These are phyloP conservation scores for Murraya koenigii DNA, from an alignment of 345 rosid genomes.

Conservation along the genomic window DNA sequence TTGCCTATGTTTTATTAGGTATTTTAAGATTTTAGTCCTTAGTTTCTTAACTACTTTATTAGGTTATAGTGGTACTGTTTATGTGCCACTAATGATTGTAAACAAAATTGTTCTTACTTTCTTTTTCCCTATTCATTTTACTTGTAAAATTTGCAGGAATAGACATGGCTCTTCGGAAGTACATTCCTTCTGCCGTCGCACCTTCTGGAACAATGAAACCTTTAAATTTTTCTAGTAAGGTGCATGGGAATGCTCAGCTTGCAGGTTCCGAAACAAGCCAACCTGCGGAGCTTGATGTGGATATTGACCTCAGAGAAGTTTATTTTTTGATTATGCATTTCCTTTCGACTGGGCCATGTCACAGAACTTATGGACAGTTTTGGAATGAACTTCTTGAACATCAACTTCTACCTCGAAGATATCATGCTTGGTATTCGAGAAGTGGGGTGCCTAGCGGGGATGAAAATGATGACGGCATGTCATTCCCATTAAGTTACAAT, in stretches of 20 bases:
- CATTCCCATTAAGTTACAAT: constrained; percentile 70
- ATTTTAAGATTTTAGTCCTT: not conserved
- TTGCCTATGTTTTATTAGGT: not conserved
- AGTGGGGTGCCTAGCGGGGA: constrained; percentile 56
- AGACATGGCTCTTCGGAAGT: constrained; percentile 72
- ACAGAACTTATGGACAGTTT: constrained; percentile 62
- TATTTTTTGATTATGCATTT: constrained; percentile 94
- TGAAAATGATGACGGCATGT: constrained; percentile 74
- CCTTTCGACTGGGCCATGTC: constrained; percentile 90
- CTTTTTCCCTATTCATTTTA: not conserved
- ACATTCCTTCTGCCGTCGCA: constrained; percentile 49
- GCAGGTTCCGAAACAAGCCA: constrained; percentile 39
- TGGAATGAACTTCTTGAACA: constrained; percentile 88
- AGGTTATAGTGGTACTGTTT: not conserved
- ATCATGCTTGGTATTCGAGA: constrained; percentile 96
- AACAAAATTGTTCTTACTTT: not conserved
- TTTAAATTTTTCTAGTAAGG: constrained; percentile 55
- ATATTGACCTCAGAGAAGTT: constrained; percentile 80
- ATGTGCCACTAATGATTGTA: not conserved
- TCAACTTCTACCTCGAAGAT: constrained; percentile 92
- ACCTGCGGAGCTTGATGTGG: constrained; percentile 45
- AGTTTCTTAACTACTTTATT: not conserved
- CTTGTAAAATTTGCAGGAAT: constrained; percentile 20
- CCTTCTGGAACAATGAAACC: constrained; percentile 60
- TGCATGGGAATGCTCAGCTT: constrained; percentile 49